phyloP scores from a whole-genome alignment of 2,329 filamentous ascomycete species.

The Elsinoe batatas region DNA sequence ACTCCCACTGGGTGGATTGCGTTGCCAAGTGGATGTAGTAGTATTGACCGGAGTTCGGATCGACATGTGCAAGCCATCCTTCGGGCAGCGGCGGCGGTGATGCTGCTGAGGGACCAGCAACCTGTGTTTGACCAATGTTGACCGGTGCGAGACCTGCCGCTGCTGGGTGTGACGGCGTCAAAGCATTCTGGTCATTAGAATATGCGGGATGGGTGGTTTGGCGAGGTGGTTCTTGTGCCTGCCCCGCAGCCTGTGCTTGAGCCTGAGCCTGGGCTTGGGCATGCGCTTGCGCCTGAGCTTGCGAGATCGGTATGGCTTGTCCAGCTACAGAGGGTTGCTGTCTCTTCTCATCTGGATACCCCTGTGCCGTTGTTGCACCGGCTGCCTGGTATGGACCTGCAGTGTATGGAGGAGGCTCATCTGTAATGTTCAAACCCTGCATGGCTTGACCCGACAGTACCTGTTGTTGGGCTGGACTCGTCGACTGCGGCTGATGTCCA shows the following conservation, averaged over 20 bases:
- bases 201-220: slow-evolving; percentile 69
- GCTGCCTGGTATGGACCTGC: slow-evolving; percentile 47
- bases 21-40: slow-evolving; percentile 97
- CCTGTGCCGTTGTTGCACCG: slow-evolving; percentile 38
- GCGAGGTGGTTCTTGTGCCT: slow-evolving; percentile 19
- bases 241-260: slow-evolving; percentile 21
- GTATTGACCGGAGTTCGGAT: slow-evolving; percentile 92
- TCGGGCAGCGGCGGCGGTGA: slow-evolving; percentile 91
- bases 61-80: slow-evolving; percentile 95
- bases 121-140: slow-evolving; percentile 31
- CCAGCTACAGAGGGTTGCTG: slow-evolving; percentile 38
- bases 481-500: slow-evolving; percentile 25
- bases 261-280: slow-evolving; percentile 21
- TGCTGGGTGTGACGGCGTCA: slow-evolving; percentile 23
- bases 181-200: slow-evolving; percentile 59
- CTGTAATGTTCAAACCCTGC: slow-evolving; percentile 66
- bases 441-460: slow-evolving; percentile 51
- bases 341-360: slow-evolving; percentile 69
- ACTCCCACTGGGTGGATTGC: slow-evolving; percentile 97
- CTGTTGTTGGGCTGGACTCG: slow-evolving; percentile 30
- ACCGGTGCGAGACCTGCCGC: slow-evolving; percentile 31
- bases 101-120: slow-evolving; percentile 40
- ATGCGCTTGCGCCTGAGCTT: slow-evolving; percentile 20
- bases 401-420: slow-evolving; percentile 90
- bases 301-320: slow-evolving; percentile 25